These are phyloP conservation scores for Pochonia chlamydosporia DNA, from an alignment of 2,329 filamentous ascomycete genomes.

Conservation along the genomic window DNA sequence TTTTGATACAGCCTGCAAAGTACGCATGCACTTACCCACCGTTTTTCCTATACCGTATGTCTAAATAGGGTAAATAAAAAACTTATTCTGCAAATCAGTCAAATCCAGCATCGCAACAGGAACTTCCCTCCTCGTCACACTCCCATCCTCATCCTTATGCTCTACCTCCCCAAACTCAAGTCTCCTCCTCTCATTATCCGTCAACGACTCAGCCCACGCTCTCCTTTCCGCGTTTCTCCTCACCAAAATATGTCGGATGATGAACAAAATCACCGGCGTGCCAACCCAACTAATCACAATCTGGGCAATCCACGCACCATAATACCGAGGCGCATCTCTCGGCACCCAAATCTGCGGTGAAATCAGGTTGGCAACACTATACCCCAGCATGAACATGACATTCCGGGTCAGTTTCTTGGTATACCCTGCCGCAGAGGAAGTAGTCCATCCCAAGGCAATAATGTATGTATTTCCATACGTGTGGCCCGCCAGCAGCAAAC, in stretches of 20 bases:
- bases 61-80: slow-evolving; percentile 27
- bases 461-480: slow-evolving; percentile 25
- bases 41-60: too few species aligned
- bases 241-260: slow-evolving; percentile 26
- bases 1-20: too few species aligned
- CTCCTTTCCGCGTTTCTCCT: slow-evolving; percentile 24
- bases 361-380: slow-evolving; percentile 27
- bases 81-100: slow-evolving; percentile 33
- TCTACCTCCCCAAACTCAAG: slow-evolving; percentile 18
- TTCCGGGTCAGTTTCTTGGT: slow-evolving; percentile 38
- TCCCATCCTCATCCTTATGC: slow-evolving; percentile 21
- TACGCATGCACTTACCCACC: too few species aligned
- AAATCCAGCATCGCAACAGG: slow-evolving; percentile 30
- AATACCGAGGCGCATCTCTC: slow-evolving; percentile 20
- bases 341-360: slow-evolving; percentile 30
- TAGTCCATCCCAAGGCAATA: slow-evolving; percentile 15
- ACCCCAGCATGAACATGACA: slow-evolving; percentile 32
- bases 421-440: slow-evolving; percentile 29
- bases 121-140: slow-evolving; percentile 22
- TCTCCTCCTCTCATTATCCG: slow-evolving; percentile 14
- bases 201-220: slow-evolving; percentile 20
- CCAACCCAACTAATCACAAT: slow-evolving; percentile 27
- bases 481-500: slow-evolving; percentile 24
- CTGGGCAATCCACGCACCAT: slow-evolving; percentile 16
- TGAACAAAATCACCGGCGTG: slow-evolving; percentile 25